Conservation (phyloP, 164 flowering plant genomes). For the Cinnamomum chago region DNA sequence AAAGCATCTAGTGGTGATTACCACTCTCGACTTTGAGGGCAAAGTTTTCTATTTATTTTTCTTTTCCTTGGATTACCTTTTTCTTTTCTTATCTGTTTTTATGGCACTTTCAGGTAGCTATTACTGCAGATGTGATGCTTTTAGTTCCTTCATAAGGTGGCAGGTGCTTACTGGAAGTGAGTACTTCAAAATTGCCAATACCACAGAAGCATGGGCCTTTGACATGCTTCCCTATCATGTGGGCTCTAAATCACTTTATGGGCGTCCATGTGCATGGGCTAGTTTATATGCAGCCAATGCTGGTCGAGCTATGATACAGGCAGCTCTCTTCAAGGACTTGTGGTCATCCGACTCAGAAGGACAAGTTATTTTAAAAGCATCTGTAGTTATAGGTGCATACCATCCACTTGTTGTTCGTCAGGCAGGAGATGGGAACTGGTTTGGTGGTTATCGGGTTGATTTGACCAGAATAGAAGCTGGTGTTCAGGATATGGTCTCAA, state of each 20-base stretch:
- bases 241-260: conserved; percentile 19
- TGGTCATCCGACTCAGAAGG: conserved; percentile 37
- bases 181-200: conserved; percentile 50
- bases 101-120: conserved; percentile 41
- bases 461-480: conserved; percentile 30
- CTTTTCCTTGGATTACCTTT: neutral
- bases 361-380: conserved; percentile 48
- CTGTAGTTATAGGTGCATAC: conserved; percentile 60
- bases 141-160: conserved; percentile 63
- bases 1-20: conserved; percentile 61
- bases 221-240: conserved; percentile 18
- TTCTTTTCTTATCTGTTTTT: neutral
- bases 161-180: conserved; percentile 49
- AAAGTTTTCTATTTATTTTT: neutral
- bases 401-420: conserved; percentile 58
- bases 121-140: conserved; percentile 79
- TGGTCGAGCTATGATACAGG: conserved; percentile 67
- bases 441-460: conserved; percentile 87
- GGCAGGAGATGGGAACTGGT: conserved; percentile 71
- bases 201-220: conserved; percentile 27
- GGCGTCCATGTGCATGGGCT: conserved; percentile 76
- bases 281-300: conserved; percentile 53
- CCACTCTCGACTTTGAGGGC: conserved; percentile 2
- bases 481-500: conserved; percentile 15
- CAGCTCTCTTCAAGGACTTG: conserved; percentile 54